Percentiles rank a stretch among this genome's conserved stretches.
Evolutionary conservation across 2,329 filamentous ascomycete species (phyloP).

Genomic region (Gyromitra esculenta): DNA sequence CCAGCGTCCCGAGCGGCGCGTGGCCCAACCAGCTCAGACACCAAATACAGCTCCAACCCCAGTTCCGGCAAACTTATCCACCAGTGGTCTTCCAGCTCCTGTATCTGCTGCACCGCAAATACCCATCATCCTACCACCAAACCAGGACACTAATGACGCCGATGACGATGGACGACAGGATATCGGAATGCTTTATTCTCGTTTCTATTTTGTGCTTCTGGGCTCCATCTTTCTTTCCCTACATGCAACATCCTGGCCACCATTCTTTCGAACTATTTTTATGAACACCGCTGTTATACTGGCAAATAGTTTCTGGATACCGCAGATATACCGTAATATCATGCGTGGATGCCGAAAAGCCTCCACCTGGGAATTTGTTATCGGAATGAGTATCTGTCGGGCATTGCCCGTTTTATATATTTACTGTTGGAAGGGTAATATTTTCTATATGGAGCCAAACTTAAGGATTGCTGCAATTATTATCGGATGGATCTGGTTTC

Average conservation of each 20-base stretch:
- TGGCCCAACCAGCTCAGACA: slow-evolving; percentile 46
- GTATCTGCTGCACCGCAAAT: slow-evolving; percentile 58
- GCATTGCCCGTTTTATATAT: slow-evolving; percentile 86
- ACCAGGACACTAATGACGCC: slow-evolving; percentile 66
- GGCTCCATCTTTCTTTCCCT: slow-evolving; percentile 69
- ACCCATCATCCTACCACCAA: slow-evolving; percentile 71
- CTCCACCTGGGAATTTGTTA: slow-evolving; percentile 87
- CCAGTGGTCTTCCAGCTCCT: slow-evolving; percentile 52
- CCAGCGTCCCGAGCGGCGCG: slow-evolving; percentile 56
- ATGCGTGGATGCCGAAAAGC: slow-evolving; percentile 64
- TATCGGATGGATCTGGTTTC: slow-evolving; percentile 84
- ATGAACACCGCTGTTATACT: slow-evolving; percentile 73
- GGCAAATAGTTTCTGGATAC: slow-evolving; percentile 91
- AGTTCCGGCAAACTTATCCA: slow-evolving; percentile 38
- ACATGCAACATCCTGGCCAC: slow-evolving; percentile 70
- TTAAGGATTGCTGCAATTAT: slow-evolving; percentile 71
- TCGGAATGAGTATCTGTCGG: slow-evolving; percentile 82
- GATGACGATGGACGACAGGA: slow-evolving; percentile 55
- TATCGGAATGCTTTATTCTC: slow-evolving; percentile 68
- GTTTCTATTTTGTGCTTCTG: slow-evolving; percentile 68
- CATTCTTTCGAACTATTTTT: slow-evolving; percentile 66
- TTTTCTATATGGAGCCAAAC: slow-evolving; percentile 79
- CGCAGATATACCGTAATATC: slow-evolving; percentile 90
- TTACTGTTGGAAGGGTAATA: slow-evolving; percentile 79
- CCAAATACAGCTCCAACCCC: slow-evolving; percentile 48